These are phyloP conservation scores for Chionographis japonica DNA, from an alignment of 106 monocot genomes.

Conservation along the genomic window DNA sequence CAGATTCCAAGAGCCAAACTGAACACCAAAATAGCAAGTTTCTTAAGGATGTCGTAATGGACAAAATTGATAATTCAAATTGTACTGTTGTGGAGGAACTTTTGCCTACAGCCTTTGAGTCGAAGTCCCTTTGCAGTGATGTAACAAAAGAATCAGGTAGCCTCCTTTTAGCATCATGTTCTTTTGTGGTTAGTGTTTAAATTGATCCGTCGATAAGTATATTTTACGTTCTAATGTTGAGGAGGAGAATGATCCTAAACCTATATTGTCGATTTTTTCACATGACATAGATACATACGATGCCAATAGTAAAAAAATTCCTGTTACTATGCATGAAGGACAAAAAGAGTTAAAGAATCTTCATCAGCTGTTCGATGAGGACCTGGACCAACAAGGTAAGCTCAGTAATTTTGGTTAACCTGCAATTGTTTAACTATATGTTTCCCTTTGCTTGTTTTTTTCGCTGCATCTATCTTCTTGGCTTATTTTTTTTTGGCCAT, in stretches of 20 bases:
- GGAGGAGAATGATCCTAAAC: background rate
- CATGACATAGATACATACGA: conserved; percentile 1
- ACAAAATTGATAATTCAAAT: conserved; percentile 15
- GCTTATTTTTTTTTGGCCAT: background rate
- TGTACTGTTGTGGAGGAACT: conserved; percentile 11
- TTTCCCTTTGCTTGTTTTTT: background rate
- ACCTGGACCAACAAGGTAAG: conserved; percentile 32
- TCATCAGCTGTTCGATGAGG: conserved; percentile 25
- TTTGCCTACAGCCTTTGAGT: conserved; percentile 2
- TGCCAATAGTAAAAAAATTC: conserved; percentile 13
- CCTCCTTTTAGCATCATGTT: conserved; percentile 1
- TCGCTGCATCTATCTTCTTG: background rate
- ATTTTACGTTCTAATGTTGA: background rate
- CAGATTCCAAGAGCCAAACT: conserved; percentile 19
- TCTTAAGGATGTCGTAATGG: conserved; percentile 9
- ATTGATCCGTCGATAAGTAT: background rate
- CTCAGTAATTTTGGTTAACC: background rate
- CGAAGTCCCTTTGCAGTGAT: conserved; percentile 14
- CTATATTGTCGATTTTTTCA: conserved; percentile 3
- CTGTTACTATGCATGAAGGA: conserved; percentile 12
- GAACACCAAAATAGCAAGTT: conserved; percentile 14
- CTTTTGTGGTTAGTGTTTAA: conserved; percentile 1
- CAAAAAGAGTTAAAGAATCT: conserved; percentile 24
- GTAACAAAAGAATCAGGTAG: conserved; percentile 44
- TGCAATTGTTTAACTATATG: background rate